Evolutionary conservation across 225 moss, liverwort and hornwort species (phyloP), one percentile per base, ranked within the genome.

Genomic region (Straminergon stramineum): DNA sequence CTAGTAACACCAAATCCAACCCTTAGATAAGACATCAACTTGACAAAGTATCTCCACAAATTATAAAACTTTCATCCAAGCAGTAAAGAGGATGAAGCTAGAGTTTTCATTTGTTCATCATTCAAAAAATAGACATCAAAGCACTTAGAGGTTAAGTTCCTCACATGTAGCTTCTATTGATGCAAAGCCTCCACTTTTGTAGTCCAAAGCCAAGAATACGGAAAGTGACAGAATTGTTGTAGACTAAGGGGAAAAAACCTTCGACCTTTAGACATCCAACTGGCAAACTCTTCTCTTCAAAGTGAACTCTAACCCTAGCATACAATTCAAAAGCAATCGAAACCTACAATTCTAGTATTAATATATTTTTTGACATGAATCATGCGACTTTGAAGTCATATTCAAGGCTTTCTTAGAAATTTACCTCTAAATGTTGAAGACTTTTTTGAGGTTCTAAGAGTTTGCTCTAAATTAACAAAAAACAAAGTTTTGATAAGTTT

Each of bases 181-280:
- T 73, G 41, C 43, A 73, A 73, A 15, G 5, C 1, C 5, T 71
- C 16, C 0, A 16, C 7, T 26, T 8, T 9, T 16, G 14, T 0
- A 0, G 1, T 43, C 2, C 14, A 15, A 2, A 27, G 15, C 27
- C 15, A 26, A 5, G 5, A 43, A 73, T 3, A 0, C 5, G 4
- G 12, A 73, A 71, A 73, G 43, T 8, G 0, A 73, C 8, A 70
- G 7, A 8, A 5, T 15, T 41, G 13, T 71, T 26, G 8, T 41
- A 0, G 8, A 41, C 1, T 23, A 3, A 71, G 8, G 26, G 5
- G 11, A 41, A 15, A 15, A 9, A 73, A 16, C 3, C 11, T 43
- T 20, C 4, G 5, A 11, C 8, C 7, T 71, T 41, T 15, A 71
- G 4, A 16, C 9, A 73, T 73, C 5, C 3, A 43, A 4, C 7